Base-by-base conservation (phyloP, 495 filamentous ascomycete genomes). In the Hypoxylon rickii region DNA sequence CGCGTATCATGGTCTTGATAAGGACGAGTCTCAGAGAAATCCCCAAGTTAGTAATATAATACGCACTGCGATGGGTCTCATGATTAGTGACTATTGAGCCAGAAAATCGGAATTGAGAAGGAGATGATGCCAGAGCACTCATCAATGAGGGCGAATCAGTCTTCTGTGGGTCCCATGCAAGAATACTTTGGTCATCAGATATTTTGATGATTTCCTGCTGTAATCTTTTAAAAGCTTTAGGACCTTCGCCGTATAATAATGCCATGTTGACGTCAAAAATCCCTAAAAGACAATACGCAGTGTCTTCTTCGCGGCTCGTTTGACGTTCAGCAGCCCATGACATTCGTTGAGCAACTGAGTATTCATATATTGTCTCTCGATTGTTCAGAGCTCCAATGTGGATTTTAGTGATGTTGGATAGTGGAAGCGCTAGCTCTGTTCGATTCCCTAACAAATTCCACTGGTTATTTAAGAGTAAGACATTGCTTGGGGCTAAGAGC, bases 211-310 rank as follows among this genome's bases (percentile, higher is more conserved):
- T 70, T 6, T 71, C 64, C 16, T 57, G 44, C 26, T 76, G 73
- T 0, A 74, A 38, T 0, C 74, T 49, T 0, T 12, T 8, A 19
- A 73, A 75, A 0, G 73, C 73, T 7, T 51, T 65, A 0, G 0
- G 0, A 0, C 70, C 70, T 15, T 76, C 72, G 7, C 74, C 74
- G 10, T 77, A 77, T 0, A 74, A 21, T 16, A 76, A 15, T 0
- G 74, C 69, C 66, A 77, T 75, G n/a, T 62, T 57, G 1, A 77
- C 53, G 1, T 43, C 54, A 2, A 77, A 74, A 0, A 77, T 66
- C 0, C 74, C 73, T 0, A 75, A 33, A 0, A 75, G 41, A 10
- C 65, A 73, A 24, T 77, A 75, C 0, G 74, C 68, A 8, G 68
- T 59, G 22, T 77, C 74, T 19, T 76, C 73, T 0, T 1, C 0